A percentile compares a stretch with the other conserved stretches of the same genome.
phyloP scores from a whole-genome alignment of 192 early-diverging fungal species.

The Coemansia sp. region DNA sequence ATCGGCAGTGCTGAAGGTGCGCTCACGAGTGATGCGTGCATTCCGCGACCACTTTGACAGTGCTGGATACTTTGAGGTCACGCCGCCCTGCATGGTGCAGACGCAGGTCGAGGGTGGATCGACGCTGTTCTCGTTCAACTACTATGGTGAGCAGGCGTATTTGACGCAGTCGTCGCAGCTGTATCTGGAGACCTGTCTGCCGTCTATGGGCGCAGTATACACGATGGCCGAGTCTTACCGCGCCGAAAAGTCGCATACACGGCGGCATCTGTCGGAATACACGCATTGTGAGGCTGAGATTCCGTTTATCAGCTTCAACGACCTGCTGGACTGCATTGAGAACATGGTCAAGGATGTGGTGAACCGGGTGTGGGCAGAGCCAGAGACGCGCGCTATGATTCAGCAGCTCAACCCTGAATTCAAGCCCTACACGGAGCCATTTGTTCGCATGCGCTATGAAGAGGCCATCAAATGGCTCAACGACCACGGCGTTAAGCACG shows the following conservation, averaged over 20 bases:
- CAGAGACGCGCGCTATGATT: conserved; percentile 69
- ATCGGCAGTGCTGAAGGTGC: conserved; percentile 81
- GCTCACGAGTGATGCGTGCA: conserved; percentile 80
- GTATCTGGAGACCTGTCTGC: conserved; percentile 94
- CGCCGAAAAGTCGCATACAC: conserved; percentile 95
- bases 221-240: conserved; percentile 96
- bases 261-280: conserved; percentile 94
- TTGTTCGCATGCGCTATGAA: conserved; percentile 92
- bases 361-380: conserved; percentile 74
- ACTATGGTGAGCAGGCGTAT: conserved; percentile 96
- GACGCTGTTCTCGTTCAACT: conserved; percentile 92
- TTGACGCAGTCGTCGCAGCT: conserved; percentile 98
- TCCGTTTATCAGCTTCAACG: conserved; percentile 90
- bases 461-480: conserved; percentile 96
- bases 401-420: conserved; percentile 92
- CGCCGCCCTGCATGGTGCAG: conserved; percentile 98
- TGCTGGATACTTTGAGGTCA: conserved; percentile 80
- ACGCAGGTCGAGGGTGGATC: conserved; percentile 98
- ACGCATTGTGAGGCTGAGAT: conserved; percentile 97
- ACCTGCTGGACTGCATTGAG: conserved; percentile 84
- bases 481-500: conserved; percentile 85
- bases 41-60: conserved; percentile 95
- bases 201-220: conserved; percentile 94
- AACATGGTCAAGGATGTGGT: conserved; percentile 84
- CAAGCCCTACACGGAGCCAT: conserved; percentile 70